Evolutionary conservation across 805 yeast species (phyloP).

Genomic region (Saccharomycopsis olivae): DNA sequence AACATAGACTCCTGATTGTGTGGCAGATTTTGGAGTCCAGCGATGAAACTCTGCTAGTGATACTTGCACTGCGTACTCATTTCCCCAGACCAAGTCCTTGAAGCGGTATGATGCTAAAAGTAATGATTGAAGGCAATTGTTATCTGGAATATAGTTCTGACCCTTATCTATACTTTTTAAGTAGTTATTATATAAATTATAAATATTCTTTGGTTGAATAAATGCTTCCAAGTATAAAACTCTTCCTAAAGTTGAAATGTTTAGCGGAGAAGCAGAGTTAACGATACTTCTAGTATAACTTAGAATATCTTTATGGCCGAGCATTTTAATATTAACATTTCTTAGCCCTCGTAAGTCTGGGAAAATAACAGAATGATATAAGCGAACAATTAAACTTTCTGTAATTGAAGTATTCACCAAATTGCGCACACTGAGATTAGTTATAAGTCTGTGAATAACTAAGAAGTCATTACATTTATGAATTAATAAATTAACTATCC

Average conservation of each 20-base stretch:
- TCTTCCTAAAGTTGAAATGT: slow-evolving; percentile 19
- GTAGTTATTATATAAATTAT: slow-evolving; percentile 21
- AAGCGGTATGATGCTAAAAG: slow-evolving; percentile 35
- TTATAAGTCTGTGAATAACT: slow-evolving; percentile 2
- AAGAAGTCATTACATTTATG: slow-evolving; percentile 1
- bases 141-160: slow-evolving; percentile 20
- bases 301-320: slow-evolving; percentile 3
- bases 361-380: slow-evolving; percentile 3
- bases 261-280: slow-evolving; percentile 17
- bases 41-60: slow-evolving; percentile 47
- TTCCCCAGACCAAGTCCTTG: slow-evolving; percentile 34
- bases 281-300: slow-evolving; percentile 21
- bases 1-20: neutral
- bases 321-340: neutral
- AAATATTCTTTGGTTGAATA: slow-evolving; percentile 25
- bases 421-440: neutral
- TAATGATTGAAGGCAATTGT: slow-evolving; percentile 31
- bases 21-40: slow-evolving; percentile 27
- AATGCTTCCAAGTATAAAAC: slow-evolving; percentile 25
- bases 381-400: slow-evolving; percentile 2
- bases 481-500: slow-evolving; percentile 5
- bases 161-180: slow-evolving; percentile 3
- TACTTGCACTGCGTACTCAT: slow-evolving; percentile 44
- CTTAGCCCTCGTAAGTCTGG: neutral
- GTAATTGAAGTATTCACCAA: slow-evolving; percentile 6